A percentile compares a stretch with the other conserved stretches of the same genome.
Conservation (phyloP, 2,329 filamentous ascomycete genomes). For the Trichoderma polysporum region DNA sequence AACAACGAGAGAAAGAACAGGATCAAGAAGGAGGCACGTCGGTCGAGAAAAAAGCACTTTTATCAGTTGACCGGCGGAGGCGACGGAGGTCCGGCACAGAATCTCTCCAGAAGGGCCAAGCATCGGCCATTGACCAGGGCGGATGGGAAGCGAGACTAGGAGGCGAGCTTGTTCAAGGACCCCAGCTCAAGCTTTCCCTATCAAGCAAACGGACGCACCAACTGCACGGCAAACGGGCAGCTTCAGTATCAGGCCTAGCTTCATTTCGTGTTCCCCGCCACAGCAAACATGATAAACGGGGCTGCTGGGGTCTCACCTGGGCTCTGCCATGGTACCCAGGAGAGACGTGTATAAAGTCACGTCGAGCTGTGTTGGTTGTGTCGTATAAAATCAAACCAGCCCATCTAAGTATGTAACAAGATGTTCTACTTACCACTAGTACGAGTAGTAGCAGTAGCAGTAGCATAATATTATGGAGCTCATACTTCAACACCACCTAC, state of each 20-base stretch:
- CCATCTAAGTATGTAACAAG: too few relatives aligned
- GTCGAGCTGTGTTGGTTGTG: not conserved
- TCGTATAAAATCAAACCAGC: too few relatives aligned
- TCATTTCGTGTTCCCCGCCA: constrained; percentile 19
- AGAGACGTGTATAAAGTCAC: not conserved
- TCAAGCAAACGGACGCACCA: constrained; percentile 14
- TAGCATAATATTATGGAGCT: not conserved
- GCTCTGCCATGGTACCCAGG: not conserved
- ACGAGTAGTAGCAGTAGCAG: not conserved
- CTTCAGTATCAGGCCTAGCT: constrained; percentile 21
- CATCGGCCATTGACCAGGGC: constrained; percentile 11
- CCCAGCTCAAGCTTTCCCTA: constrained; percentile 16
- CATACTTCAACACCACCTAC: not conserved
- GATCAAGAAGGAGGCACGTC: constrained; percentile 16
- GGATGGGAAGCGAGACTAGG: constrained; percentile 11
- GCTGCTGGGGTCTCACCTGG: constrained; percentile 2
- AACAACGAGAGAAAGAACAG: constrained; percentile 3
- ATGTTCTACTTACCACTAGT: not conserved
- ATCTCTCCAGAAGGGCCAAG: constrained; percentile 12
- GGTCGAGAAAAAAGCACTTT: constrained; percentile 11
- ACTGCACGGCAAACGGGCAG: constrained; percentile 2
- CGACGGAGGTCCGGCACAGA: constrained; percentile 16
- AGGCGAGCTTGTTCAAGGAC: not conserved
- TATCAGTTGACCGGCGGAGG: constrained; percentile 15
- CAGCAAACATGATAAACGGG: constrained; percentile 2